Base-by-base conservation (phyloP, 768 basidiomycete species). In the Heimioporus sp. region DNA sequence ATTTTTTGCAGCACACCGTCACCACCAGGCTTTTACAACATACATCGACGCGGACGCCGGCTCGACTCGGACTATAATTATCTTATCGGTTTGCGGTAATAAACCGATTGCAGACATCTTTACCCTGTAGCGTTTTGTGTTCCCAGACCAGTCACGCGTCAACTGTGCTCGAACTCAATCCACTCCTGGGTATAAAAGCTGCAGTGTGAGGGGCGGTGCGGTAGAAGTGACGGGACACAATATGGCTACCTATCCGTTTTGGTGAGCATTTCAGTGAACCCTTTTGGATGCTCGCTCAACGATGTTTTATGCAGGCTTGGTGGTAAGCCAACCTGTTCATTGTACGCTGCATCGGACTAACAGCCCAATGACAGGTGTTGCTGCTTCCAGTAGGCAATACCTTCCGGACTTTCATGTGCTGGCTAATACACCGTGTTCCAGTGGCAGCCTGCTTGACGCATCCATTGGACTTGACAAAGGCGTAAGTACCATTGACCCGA, bases 401-500 rank as follows among this genome's bases (percentile, higher is more conserved):
- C 19, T n/a, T 21, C 17, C 17, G 39, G 12, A 28, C 10, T 30
- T 30, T 20, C 20, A 13, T 21, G 12, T 16, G 11, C 19, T 45
- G 53, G 9, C 49, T 58, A 31, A 57, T 30, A 31, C 41, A 49
- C 35, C 17, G 43, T 51, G 30, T 51, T 58, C 42, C 54, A 89
- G 89, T 91, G 82, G 90, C 90, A 37, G 86, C 90, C 28, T 82
- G 78, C 48, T 85, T 80, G 63, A 92, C 90, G 0, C 90, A 92
- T 72, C 90, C 90, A 36, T 68, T 92, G 49, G 90, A 92, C 69
- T 73, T 92, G 48, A 87, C 88, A 31, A 95, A 92, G 83, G 87
- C 92, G 85, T 89, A 53, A 54, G 82, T 73, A 13, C 2, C 28
- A 45, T 42, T 31, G 9, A 9, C 36, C 43, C 42, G 31, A 10